A percentile compares a stretch with the other conserved stretches of the same genome.
These are phyloP conservation scores for Taphrina betulina DNA, from an alignment of 1,139 yeast genomes.

Conservation along the genomic window DNA sequence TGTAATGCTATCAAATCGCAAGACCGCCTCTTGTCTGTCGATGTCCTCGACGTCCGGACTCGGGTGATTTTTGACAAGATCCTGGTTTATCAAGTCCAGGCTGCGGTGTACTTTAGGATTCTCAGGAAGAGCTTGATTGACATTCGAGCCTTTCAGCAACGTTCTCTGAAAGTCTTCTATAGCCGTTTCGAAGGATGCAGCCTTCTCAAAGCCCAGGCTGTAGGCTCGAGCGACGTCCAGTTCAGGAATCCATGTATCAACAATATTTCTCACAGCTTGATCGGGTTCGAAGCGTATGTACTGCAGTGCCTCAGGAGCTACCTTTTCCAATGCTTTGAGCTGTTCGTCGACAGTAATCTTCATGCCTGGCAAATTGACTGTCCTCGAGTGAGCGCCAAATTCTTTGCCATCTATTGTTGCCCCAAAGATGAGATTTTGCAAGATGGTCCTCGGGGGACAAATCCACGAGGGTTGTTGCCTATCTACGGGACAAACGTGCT, in stretches of 20 bases:
- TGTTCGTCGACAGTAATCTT: conserved; percentile 40
- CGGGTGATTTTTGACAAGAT: background rate
- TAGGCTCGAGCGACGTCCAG: background rate
- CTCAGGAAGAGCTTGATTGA: too few species aligned
- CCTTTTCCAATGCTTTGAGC: conserved; percentile 39
- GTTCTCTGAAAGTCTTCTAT: background rate
- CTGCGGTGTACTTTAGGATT: too few species aligned
- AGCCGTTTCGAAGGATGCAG: background rate
- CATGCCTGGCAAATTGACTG: conserved; percentile 40
- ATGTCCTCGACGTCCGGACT: background rate
- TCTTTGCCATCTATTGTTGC: background rate
- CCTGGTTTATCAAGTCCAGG: background rate
- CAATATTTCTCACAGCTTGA: background rate
- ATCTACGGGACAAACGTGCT: background rate
- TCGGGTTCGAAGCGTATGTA: background rate
- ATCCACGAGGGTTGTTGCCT: background rate
- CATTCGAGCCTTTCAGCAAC: too few species aligned
- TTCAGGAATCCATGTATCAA: background rate
- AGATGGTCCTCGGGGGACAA: background rate
- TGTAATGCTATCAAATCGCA: background rate
- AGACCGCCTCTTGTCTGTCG: background rate
- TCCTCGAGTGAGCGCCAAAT: conserved; percentile 28
- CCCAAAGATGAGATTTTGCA: background rate
- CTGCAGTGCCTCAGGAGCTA: conserved; percentile 6
- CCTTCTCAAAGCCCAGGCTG: background rate